Percentiles rank a stretch among this genome's conserved stretches.
These are phyloP conservation scores for Cutaneotrichosporon mucoides DNA, from an alignment of 1,284 basidiomycete genomes.

Conservation along the genomic window DNA sequence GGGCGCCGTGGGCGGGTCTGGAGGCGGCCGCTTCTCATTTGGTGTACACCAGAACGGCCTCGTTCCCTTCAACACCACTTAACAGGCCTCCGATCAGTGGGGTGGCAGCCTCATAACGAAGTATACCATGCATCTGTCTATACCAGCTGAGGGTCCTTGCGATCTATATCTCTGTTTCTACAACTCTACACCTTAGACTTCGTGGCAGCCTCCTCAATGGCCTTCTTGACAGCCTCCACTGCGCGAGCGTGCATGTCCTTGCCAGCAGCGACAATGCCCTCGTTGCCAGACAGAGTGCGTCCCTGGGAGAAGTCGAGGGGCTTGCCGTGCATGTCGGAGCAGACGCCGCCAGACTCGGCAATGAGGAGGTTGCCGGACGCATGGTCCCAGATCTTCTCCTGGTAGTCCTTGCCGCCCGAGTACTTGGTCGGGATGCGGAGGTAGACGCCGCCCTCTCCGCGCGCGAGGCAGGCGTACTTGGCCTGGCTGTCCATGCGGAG, in stretches of 20 bases:
- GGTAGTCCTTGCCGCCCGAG: slow-evolving; percentile 63
- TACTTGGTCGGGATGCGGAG: slow-evolving; percentile 76
- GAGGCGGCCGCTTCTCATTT: slow-evolving; percentile 29
- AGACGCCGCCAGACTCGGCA: slow-evolving; percentile 80
- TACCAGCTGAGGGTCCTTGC: neutral
- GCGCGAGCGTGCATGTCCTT: slow-evolving; percentile 64
- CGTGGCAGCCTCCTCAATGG: slow-evolving; percentile 52
- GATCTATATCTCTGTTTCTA: no score
- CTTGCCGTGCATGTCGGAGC: slow-evolving; percentile 76
- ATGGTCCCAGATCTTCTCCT: slow-evolving; percentile 96
- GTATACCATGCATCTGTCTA: slow-evolving; percentile 1
- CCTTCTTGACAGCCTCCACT: slow-evolving; percentile 70
- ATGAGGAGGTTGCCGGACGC: slow-evolving; percentile 82
- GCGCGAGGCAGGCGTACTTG: slow-evolving; percentile 86
- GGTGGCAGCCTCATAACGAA: no score
- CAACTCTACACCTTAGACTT: neutral
- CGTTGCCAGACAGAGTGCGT: slow-evolving; percentile 78
- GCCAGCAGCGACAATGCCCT: slow-evolving; percentile 75
- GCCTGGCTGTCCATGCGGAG: slow-evolving; percentile 96
- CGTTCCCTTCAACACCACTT: slow-evolving; percentile 15
- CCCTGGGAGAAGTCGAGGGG: slow-evolving; percentile 83
- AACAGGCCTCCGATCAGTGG: no score
- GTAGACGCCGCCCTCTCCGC: slow-evolving; percentile 87
- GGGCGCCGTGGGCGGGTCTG: slow-evolving; percentile 17
- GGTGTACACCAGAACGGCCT: slow-evolving; percentile 30